phyloP scores from a whole-genome alignment of 345 rosid genomes.

The Citrus maxima region DNA sequence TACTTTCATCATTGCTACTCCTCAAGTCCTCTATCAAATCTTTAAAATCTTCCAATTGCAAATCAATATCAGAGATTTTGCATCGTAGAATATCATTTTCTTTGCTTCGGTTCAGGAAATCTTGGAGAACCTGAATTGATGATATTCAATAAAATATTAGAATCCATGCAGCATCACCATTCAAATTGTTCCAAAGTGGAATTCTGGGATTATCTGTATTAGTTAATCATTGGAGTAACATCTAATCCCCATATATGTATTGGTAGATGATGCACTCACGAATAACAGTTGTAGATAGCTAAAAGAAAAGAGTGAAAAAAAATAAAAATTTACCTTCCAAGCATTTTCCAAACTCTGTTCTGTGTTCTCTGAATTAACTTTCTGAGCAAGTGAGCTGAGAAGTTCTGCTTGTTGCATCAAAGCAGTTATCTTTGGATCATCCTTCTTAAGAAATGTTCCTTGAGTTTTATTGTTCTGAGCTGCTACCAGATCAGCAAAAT shows the following conservation, averaged over 20 bases:
- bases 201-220: not conserved
- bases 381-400: slow-evolving; percentile 73
- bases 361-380: slow-evolving; percentile 67
- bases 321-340: slow-evolving; percentile 57
- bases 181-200: slow-evolving; percentile 1
- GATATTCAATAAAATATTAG: slow-evolving; percentile 9
- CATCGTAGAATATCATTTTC: slow-evolving; percentile 51
- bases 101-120: slow-evolving; percentile 64
- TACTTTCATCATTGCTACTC: slow-evolving; percentile 59
- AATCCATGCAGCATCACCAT: slow-evolving; percentile 1
- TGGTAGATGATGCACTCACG: no score
- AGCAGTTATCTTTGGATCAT: slow-evolving; percentile 75
- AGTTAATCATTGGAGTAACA: not conserved
- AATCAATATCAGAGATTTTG: slow-evolving; percentile 53
- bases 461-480: slow-evolving; percentile 42
- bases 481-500: slow-evolving; percentile 26
- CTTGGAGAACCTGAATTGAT: slow-evolving; percentile 67
- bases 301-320: no score
- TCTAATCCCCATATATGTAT: not conserved
- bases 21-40: slow-evolving; percentile 65
- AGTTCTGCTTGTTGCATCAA: slow-evolving; percentile 93
- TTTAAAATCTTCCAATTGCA: slow-evolving; percentile 68
- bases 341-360: slow-evolving; percentile 92
- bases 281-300: no score
- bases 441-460: slow-evolving; percentile 67